phyloP scores from a whole-genome alignment of 73 alveolate species.

The Paramecium primaurelia region DNA sequence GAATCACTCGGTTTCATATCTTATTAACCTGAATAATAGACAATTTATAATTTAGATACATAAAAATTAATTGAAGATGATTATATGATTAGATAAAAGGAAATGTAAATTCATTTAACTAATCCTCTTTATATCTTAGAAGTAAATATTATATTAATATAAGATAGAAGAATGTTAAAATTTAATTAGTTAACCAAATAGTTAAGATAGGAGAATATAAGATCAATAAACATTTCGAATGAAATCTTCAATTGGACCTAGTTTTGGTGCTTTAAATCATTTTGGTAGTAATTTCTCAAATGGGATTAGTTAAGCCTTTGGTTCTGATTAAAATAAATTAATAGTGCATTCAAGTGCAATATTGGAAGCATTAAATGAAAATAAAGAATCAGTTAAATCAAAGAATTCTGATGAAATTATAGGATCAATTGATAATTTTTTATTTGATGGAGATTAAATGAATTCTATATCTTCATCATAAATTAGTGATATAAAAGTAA shows the following conservation, averaged over 20 bases:
- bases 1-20: not conserved
- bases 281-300: not conserved
- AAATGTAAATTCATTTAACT: not conserved
- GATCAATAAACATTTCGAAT: not conserved
- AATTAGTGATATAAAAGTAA: not conserved
- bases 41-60: not conserved
- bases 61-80: not conserved
- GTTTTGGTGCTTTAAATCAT: not conserved
- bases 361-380: not conserved
- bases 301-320: not conserved
- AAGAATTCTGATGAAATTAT: not conserved
- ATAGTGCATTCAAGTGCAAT: not conserved
- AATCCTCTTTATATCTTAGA: not conserved
- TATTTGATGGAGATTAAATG: not conserved
- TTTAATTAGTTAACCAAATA: not conserved
- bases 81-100: not conserved
- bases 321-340: not conserved
- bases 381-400: not conserved
- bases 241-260: not conserved
- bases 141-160: not conserved
- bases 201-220: not conserved
- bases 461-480: not conserved
- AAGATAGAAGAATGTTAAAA: not conserved
- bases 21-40: not conserved
- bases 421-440: not conserved